Conservation (phyloP, 192 early-diverging fungal genomes). For the Mortierella claussenii region DNA sequence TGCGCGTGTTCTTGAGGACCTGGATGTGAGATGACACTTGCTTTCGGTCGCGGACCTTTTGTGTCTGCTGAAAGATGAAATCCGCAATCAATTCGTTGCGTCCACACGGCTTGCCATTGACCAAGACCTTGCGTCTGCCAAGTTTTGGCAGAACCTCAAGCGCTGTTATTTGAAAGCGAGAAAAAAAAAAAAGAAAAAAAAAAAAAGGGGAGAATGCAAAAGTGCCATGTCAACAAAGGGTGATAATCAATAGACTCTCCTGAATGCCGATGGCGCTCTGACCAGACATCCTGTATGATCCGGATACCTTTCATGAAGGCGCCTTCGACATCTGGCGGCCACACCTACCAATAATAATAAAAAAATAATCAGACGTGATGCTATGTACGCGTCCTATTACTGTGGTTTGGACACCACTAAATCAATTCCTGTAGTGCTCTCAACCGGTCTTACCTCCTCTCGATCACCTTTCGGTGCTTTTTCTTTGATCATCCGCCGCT, state of each 20-base stretch:
- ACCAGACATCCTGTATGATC: too few species aligned
- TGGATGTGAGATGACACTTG: constrained; percentile 86
- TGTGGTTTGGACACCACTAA: too few species aligned
- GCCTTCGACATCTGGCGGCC: constrained; percentile 69
- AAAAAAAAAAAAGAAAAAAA: too few species aligned
- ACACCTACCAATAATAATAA: constrained; percentile 43
- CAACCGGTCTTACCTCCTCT: constrained; percentile 44
- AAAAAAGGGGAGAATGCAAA: not conserved
- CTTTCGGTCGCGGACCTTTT: constrained; percentile 75
- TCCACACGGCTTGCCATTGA: constrained; percentile 66
- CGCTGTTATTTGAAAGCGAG: too few species aligned
- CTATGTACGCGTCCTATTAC: too few species aligned
- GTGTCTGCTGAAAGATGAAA: constrained; percentile 74
- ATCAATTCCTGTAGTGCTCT: too few species aligned
- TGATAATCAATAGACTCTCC: too few species aligned
- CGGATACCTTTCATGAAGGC: constrained; percentile 69
- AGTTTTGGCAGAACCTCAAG: constrained; percentile 64
- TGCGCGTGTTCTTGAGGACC: constrained; percentile 79
- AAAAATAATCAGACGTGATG: not conserved
- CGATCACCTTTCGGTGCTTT: constrained; percentile 27
- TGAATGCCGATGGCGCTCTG: too few species aligned
- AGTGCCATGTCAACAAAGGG: too few species aligned
- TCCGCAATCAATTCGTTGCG: constrained; percentile 83
- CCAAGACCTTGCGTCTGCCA: constrained; percentile 61
- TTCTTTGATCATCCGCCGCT: constrained; percentile 21